A percentile compares a stretch with the other conserved stretches of the same genome.
phyloP scores from a whole-genome alignment of 1,284 basidiomycete species.

The Meira miltonrushii region DNA sequence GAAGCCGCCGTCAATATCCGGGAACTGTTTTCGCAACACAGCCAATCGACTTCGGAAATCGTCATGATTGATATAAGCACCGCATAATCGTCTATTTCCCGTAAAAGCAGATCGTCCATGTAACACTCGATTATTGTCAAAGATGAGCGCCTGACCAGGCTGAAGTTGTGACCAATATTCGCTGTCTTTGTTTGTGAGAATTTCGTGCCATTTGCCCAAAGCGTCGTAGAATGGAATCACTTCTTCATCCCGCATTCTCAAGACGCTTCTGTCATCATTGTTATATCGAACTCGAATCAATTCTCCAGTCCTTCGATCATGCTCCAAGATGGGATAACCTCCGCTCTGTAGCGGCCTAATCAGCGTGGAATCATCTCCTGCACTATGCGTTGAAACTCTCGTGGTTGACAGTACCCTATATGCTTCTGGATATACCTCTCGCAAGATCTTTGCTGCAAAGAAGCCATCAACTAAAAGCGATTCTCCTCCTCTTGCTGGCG shows the following conservation, averaged over 20 bases:
- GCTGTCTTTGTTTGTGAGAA: constrained; percentile 71
- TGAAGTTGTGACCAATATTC: constrained; percentile 86
- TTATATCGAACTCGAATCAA: constrained; percentile 84
- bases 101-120: constrained; percentile 86
- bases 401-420: constrained; percentile 69
- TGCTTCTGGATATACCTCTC: constrained; percentile 66
- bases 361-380: constrained; percentile 53
- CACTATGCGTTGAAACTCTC: constrained; percentile 77
- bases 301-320: constrained; percentile 59
- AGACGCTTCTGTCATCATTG: constrained; percentile 70
- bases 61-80: constrained; percentile 64
- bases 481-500: constrained; percentile 68
- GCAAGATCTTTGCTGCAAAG: constrained; percentile 75
- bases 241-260: constrained; percentile 18
- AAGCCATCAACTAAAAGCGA: constrained; percentile 92
- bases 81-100: constrained; percentile 85
- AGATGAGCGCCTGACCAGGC: constrained; percentile 77
- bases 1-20: constrained; percentile 6
- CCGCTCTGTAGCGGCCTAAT: constrained; percentile 32
- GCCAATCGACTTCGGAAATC: constrained; percentile 36
- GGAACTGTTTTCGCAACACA: constrained; percentile 25
- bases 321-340: constrained; percentile 52
- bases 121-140: constrained; percentile 90
- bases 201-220: constrained; percentile 63
- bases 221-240: constrained; percentile 68